Conservation (phyloP, 805 yeast genomes). For the Tetrapisispora nanseiensis region DNA sequence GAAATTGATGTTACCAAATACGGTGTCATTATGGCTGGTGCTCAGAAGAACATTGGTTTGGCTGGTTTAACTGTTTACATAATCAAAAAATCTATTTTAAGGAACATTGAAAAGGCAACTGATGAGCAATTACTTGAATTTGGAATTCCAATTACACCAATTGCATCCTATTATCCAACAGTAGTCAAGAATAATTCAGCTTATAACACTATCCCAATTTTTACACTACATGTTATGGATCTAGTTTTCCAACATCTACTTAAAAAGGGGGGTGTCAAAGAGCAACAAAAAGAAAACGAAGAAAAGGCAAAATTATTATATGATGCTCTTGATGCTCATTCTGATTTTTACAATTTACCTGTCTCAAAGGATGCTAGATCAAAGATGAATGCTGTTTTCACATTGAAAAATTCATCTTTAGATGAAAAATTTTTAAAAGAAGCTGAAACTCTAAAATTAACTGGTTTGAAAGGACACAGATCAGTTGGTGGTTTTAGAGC, state of each 20-base stretch:
- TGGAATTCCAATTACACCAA: constrained; percentile 74
- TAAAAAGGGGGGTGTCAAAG: constrained; percentile 59
- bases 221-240: constrained; percentile 78
- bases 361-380: constrained; percentile 62
- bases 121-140: constrained; percentile 50
- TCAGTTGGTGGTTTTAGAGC: constrained; percentile 97
- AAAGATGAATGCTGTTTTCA: constrained; percentile 89
- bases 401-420: constrained; percentile 49
- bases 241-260: constrained; percentile 61
- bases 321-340: constrained; percentile 50
- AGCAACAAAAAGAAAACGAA: constrained; percentile 47
- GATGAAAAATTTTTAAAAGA: constrained; percentile 63
- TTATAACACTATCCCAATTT: constrained; percentile 91
- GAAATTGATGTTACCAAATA: constrained; percentile 71
- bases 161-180: constrained; percentile 79
- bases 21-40: constrained; percentile 93
- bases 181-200: constrained; percentile 85
- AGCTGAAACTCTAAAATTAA: constrained; percentile 49
- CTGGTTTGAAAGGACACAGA: constrained; percentile 90
- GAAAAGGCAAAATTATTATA: constrained; percentile 60
- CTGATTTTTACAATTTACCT: constrained; percentile 56
- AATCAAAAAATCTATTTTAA: constrained; percentile 69
- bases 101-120: constrained; percentile 39
- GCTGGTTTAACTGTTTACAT: constrained; percentile 93
- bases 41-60: constrained; percentile 94